phyloP scores from a whole-genome alignment of 208 protist species.

The Angomonas deanei region DNA sequence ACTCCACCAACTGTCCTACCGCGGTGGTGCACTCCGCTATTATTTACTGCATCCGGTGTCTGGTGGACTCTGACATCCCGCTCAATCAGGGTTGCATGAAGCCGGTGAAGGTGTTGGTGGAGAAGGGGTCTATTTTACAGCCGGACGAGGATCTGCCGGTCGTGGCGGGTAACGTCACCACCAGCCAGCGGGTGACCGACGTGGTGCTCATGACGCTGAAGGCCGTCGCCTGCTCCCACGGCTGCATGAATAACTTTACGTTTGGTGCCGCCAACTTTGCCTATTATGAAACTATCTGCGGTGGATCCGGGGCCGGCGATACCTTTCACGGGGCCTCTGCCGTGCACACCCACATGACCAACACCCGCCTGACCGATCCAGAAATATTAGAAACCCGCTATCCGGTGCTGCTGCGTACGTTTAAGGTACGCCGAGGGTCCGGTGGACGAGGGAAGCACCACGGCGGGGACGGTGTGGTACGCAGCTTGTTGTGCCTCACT shows the following conservation, averaged over 20 bases:
- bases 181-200: slow-evolving; percentile 93
- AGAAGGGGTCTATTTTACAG: slow-evolving; percentile 65
- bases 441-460: slow-evolving; percentile 75
- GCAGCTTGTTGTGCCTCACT: slow-evolving; percentile 84
- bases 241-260: slow-evolving; percentile 96
- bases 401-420: slow-evolving; percentile 87
- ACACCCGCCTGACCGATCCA: slow-evolving; percentile 93
- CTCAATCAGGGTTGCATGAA: slow-evolving; percentile 93
- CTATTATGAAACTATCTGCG: slow-evolving; percentile 97
- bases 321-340: slow-evolving; percentile 73
- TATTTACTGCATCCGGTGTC: slow-evolving; percentile 93
- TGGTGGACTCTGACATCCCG: slow-evolving; percentile 92
- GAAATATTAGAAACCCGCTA: slow-evolving; percentile 93
- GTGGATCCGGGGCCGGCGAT: slow-evolving; percentile 89
- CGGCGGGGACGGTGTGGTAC: slow-evolving; percentile 91
- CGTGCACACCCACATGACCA: slow-evolving; percentile 97
- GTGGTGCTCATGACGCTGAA: slow-evolving; percentile 91
- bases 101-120: slow-evolving; percentile 77
- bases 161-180: slow-evolving; percentile 95
- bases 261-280: slow-evolving; percentile 89
- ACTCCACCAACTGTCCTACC: slow-evolving; percentile 90
- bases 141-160: slow-evolving; percentile 87
- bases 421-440: slow-evolving; percentile 69
- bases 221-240: slow-evolving; percentile 83
- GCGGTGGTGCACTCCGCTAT: slow-evolving; percentile 90